Conservation (phyloP, 192 early-diverging fungal genomes). For the Backusella tarrabulga region DNA sequence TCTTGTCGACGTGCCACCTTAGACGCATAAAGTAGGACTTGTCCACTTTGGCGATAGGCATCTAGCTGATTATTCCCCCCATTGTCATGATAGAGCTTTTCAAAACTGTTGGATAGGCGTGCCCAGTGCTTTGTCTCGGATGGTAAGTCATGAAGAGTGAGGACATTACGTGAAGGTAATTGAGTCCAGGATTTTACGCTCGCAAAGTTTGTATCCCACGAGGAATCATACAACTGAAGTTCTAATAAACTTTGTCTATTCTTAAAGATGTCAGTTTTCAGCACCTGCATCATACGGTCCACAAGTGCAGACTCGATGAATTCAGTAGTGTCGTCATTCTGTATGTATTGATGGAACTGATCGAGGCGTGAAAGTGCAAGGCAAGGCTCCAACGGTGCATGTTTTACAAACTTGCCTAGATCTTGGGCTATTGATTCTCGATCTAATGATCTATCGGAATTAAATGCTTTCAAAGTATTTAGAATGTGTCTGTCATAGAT, state of each 20-base stretch:
- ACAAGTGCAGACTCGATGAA: background rate
- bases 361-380: background rate
- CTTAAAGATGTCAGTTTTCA: slow-evolving; percentile 5
- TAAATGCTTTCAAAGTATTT: slow-evolving; percentile 1
- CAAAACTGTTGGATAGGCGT: slow-evolving; percentile 9
- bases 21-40: slow-evolving; percentile 4
- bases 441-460: background rate
- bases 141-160: background rate
- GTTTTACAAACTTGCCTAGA: background rate
- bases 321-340: background rate
- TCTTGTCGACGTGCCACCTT: slow-evolving; percentile 15
- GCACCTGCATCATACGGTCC: background rate
- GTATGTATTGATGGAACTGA: background rate
- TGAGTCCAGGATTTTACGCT: slow-evolving; percentile 5
- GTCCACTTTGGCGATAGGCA: background rate
- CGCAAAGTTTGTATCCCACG: background rate
- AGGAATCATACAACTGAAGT: background rate
- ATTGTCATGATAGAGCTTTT: background rate
- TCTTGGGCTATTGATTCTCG: background rate
- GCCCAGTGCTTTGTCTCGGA: slow-evolving; percentile 20
- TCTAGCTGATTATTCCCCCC: background rate
- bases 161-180: background rate
- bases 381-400: slow-evolving; percentile 8
- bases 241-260: slow-evolving; percentile 9
- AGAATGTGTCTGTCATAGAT: background rate